A percentile compares a stretch with the other conserved stretches of the same genome.
Evolutionary conservation across 495 filamentous ascomycete genomes (phyloP).

Genomic region (Clohesyomyces aquaticus): DNA sequence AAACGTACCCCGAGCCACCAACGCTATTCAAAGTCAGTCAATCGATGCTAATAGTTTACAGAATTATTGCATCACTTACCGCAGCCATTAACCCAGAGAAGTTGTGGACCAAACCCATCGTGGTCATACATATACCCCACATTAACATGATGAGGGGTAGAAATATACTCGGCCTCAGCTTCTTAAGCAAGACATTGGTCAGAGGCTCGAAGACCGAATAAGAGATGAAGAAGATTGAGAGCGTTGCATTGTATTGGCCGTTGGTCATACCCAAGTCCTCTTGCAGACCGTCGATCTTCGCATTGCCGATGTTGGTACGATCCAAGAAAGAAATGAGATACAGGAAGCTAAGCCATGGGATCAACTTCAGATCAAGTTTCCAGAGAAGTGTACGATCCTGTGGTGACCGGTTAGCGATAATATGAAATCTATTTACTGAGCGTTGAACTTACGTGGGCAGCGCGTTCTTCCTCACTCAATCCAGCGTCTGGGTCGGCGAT

Average conservation of each 20-base stretch:
- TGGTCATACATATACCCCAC: conserved; percentile 79
- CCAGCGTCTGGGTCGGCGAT: conserved; percentile 69
- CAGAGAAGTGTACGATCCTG: conserved; percentile 57
- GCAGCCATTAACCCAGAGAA: conserved; percentile 80
- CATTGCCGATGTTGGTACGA: conserved; percentile 71
- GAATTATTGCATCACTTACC: conserved; percentile 18
- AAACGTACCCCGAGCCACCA: conserved; percentile 88
- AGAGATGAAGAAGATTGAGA: conserved; percentile 91
- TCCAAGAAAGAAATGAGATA: conserved; percentile 88
- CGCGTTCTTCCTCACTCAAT: conserved; percentile 67
- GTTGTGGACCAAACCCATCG: conserved; percentile 81
- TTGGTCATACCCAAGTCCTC: conserved; percentile 65
- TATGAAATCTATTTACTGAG: neutral
- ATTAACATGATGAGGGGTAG: conserved; percentile 60
- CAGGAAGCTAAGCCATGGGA: conserved; percentile 83
- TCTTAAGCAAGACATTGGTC: conserved; percentile 87
- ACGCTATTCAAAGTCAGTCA: conserved; percentile 45
- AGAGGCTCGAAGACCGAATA: conserved; percentile 86
- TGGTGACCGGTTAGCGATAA: neutral
- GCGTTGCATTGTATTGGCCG: conserved; percentile 73
- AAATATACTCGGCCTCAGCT: conserved; percentile 46
- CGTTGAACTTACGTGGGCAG: conserved; percentile 60
- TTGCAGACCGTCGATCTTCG: conserved; percentile 76
- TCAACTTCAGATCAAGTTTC: conserved; percentile 70
- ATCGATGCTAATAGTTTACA: neutral